These are phyloP conservation scores for Xylaria grammica DNA, from an alignment of 495 filamentous ascomycete genomes.

Conservation along the genomic window DNA sequence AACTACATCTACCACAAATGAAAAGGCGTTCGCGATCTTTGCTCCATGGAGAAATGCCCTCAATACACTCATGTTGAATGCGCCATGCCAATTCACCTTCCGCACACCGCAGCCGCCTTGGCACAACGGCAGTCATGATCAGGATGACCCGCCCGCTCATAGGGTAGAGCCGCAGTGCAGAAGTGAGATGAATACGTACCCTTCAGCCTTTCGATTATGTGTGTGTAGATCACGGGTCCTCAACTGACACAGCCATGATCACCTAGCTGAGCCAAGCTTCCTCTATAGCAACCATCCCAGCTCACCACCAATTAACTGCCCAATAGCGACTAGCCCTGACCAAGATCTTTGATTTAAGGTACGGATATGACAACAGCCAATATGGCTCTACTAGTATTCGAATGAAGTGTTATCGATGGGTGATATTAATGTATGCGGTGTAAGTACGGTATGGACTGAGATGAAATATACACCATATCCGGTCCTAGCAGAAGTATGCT, in stretches of 20 bases:
- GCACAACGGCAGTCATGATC: not conserved
- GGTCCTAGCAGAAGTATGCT: too few species aligned
- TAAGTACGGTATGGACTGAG: not conserved
- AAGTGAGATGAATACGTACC: not conserved
- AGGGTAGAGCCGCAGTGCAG: conserved; percentile 1
- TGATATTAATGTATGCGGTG: not conserved
- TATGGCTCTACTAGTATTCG: too few species aligned
- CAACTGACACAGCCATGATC: conserved; percentile 11
- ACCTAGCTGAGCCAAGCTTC: conserved; percentile 16
- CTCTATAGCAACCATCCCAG: not conserved
- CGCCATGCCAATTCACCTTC: not conserved
- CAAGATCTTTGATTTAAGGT: not conserved
- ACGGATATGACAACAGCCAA: not conserved
- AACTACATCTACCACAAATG: not conserved
- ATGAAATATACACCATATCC: too few species aligned
- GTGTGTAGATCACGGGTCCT: not conserved
- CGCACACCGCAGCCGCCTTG: conserved; percentile 1
- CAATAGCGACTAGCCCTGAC: not conserved
- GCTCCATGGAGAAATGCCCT: not conserved
- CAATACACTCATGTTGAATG: not conserved
- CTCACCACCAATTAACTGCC: not conserved
- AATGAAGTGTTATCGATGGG: not conserved
- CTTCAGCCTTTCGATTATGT: not conserved
- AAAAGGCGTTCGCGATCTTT: not conserved
- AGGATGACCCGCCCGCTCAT: not conserved